Conservation (phyloP, 805 yeast genomes). For the Geotrichum ghanense region DNA sequence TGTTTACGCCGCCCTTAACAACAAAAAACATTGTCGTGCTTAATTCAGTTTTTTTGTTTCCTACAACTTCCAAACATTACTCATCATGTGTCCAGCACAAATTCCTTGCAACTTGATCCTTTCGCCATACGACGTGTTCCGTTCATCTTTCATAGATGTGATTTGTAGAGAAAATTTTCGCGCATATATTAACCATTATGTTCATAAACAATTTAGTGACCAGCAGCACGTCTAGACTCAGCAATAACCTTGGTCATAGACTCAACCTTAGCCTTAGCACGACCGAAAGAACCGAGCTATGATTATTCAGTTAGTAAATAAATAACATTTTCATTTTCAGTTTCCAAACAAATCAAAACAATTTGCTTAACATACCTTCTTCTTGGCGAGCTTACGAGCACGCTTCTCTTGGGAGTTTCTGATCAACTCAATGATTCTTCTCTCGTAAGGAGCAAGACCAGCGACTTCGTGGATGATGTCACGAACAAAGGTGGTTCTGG, state of each 20-base stretch:
- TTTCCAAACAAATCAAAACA: not conserved
- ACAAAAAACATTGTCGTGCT: too few relatives aligned
- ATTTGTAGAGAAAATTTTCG: not conserved
- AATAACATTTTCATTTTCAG: not conserved
- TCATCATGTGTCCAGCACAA: too few relatives aligned
- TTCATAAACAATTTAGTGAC: slow-evolving; percentile 4
- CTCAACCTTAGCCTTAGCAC: slow-evolving; percentile 99
- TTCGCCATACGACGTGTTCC: too few relatives aligned
- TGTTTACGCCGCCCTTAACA: too few relatives aligned
- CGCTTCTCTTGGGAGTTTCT: slow-evolving; percentile 99
- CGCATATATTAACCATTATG: not conserved
- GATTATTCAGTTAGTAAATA: not conserved
- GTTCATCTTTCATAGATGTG: too few relatives aligned
- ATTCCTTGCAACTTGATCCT: too few relatives aligned
- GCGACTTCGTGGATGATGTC: slow-evolving; percentile 91
- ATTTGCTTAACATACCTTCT: slow-evolving; percentile 36
- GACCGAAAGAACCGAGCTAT: slow-evolving; percentile 93
- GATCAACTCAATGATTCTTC: slow-evolving; percentile 98
- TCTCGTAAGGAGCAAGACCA: slow-evolving; percentile 99
- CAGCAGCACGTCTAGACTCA: slow-evolving; percentile 59
- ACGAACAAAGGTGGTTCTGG: slow-evolving; percentile 95
- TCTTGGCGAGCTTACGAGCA: slow-evolving; percentile 99
- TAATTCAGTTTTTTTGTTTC: too few relatives aligned
- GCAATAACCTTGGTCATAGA: slow-evolving; percentile 94
- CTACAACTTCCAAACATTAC: too few relatives aligned